Evolutionary conservation across 148 eudicot species (phyloP).

Genomic region (Chenopodium quinoa): DNA sequence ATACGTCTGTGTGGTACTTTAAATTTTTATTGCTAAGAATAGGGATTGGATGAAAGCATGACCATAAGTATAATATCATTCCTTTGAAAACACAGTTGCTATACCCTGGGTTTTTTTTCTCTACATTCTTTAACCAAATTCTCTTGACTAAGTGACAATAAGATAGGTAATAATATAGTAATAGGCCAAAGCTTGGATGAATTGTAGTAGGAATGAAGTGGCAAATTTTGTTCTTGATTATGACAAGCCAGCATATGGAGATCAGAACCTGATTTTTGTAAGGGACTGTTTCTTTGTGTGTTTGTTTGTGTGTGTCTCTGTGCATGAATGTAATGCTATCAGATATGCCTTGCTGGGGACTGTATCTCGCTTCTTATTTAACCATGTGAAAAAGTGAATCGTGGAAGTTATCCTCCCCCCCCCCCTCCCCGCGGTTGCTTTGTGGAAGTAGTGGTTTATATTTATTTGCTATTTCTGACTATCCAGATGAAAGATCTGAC

Average conservation of each 20-base stretch:
- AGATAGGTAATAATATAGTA: background rate
- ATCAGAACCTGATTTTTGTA: background rate
- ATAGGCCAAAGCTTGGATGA: background rate
- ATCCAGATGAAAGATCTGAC: constrained; percentile 66
- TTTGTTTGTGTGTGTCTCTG: background rate
- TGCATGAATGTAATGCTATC: background rate
- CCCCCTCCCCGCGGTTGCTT: background rate
- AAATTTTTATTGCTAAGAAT: background rate
- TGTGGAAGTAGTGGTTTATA: background rate
- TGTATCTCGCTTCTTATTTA: background rate
- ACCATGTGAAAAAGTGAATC: background rate
- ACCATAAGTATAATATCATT: background rate
- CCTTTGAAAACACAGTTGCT: background rate
- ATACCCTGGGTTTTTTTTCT: background rate
- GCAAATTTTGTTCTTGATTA: background rate
- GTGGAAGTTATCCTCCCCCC: background rate
- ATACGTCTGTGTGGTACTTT: background rate
- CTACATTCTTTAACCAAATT: background rate
- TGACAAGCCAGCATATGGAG: background rate
- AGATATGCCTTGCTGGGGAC: background rate
- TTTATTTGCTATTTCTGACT: background rate
- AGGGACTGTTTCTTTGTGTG: background rate
- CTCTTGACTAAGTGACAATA: background rate
- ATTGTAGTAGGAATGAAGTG: background rate
- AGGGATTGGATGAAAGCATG: background rate